Evolutionary conservation across 495 filamentous ascomycete genomes (phyloP).

Genomic region (Aspergillus diversus): DNA sequence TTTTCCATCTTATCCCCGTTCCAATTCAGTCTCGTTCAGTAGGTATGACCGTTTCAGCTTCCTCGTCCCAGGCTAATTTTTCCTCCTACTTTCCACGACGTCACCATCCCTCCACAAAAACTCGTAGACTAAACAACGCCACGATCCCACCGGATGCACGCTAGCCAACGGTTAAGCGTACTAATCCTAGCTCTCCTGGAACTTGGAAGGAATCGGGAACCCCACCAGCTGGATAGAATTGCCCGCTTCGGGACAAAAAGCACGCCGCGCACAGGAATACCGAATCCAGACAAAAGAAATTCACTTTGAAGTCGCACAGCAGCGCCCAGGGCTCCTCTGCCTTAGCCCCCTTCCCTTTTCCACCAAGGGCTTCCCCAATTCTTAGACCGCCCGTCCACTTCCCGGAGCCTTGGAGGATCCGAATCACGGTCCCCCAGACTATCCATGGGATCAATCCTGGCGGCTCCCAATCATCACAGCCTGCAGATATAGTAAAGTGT

Average conservation of each 20-base stretch:
- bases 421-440: neutral
- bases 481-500: neutral
- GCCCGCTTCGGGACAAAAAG: neutral
- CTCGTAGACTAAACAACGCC: constrained; percentile 20
- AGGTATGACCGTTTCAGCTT: neutral
- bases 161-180: constrained; percentile 20
- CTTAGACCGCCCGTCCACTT: too few relatives aligned
- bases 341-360: neutral
- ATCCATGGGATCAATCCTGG: neutral
- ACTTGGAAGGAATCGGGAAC: neutral
- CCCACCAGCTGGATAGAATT: constrained; percentile 2
- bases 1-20: neutral
- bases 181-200: neutral
- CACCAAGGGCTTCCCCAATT: too few relatives aligned
- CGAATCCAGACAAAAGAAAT: constrained; percentile 4
- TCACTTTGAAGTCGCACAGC: neutral
- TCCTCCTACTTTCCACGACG: constrained; percentile 12
- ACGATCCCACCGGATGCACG: constrained; percentile 20
- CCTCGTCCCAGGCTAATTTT: neutral
- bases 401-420: neutral
- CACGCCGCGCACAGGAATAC: neutral
- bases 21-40: too few relatives aligned
- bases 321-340: neutral
- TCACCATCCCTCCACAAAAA: constrained; percentile 20
- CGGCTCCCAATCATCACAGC: neutral